Evolutionary conservation across 2,329 filamentous ascomycete species (phyloP).

Genomic region (Cladophialophora carrionii): DNA sequence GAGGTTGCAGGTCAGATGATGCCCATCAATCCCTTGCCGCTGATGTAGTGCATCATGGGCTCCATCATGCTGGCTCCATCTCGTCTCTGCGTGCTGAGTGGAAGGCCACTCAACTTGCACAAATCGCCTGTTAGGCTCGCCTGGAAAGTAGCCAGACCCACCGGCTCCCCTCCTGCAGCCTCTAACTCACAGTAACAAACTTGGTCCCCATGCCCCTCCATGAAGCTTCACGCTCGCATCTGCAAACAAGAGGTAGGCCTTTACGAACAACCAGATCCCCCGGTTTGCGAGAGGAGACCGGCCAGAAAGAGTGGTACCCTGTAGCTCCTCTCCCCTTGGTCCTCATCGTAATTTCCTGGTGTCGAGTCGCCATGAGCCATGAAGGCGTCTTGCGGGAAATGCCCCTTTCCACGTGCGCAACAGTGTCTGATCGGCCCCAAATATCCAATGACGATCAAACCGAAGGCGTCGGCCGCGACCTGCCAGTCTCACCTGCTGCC

Average conservation of each 20-base stretch:
- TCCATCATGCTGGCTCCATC: slow-evolving; percentile 22
- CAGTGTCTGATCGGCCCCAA: slow-evolving; percentile 1
- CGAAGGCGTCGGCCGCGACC: neutral
- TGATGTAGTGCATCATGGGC: slow-evolving; percentile 24
- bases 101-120: slow-evolving; percentile 18
- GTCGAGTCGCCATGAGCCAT: neutral
- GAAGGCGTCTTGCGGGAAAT: slow-evolving; percentile 8
- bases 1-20: slow-evolving; percentile 34
- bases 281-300: neutral
- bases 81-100: slow-evolving; percentile 12
- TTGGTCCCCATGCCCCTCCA: neutral
- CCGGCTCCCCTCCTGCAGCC: slow-evolving; percentile 16
- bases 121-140: slow-evolving; percentile 26
- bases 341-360: slow-evolving; percentile 9
- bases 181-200: slow-evolving; percentile 2
- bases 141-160: slow-evolving; percentile 20
- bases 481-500: slow-evolving; percentile 4
- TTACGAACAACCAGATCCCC: slow-evolving; percentile 11
- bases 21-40: slow-evolving; percentile 22
- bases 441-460: slow-evolving; percentile 3
- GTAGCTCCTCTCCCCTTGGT: slow-evolving; percentile 1
- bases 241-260: slow-evolving; percentile 9
- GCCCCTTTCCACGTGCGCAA: slow-evolving; percentile 24
- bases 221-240: neutral
- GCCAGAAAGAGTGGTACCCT: neutral